These are phyloP conservation scores for Marasmius oreades DNA, from an alignment of 1,284 basidiomycete species.

Conservation along the genomic window DNA sequence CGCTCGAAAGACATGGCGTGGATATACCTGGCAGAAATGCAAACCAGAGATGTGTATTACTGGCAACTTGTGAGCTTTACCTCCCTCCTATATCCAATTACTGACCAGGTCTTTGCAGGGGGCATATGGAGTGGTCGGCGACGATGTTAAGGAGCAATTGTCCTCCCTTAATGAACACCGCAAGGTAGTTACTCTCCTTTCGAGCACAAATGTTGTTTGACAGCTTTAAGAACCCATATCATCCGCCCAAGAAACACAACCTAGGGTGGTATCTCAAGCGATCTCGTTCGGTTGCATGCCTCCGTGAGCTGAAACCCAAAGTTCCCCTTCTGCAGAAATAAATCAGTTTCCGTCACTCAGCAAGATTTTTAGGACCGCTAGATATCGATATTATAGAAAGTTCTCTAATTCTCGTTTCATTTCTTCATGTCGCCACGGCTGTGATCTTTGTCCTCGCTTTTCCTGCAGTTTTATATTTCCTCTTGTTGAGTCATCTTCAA, in stretches of 20 bases:
- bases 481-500: no score
- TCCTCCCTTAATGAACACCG: slow-evolving; percentile 21
- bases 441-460: no score
- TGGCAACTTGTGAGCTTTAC: slow-evolving; percentile 25
- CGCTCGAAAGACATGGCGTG: slow-evolving; percentile 32
- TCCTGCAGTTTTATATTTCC: no score
- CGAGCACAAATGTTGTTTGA: not conserved
- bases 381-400: no score
- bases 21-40: slow-evolving; percentile 35
- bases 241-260: slow-evolving; percentile 31
- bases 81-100: not conserved
- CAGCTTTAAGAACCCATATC: slow-evolving; percentile 31
- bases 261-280: slow-evolving; percentile 38
- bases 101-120: slow-evolving; percentile 19
- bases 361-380: no score
- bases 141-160: slow-evolving; percentile 26
- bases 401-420: no score
- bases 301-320: slow-evolving; percentile 27
- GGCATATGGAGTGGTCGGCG: slow-evolving; percentile 23
- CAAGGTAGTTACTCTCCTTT: slow-evolving; percentile 17
- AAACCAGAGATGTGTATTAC: slow-evolving; percentile 29
- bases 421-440: no score
- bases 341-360: no score
- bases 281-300: slow-evolving; percentile 33
- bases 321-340: no score